Percentiles rank a stretch among this genome's conserved stretches.
Conservation (phyloP, 2,329 filamentous ascomycete species). For the Colletotrichum tropicicola region DNA sequence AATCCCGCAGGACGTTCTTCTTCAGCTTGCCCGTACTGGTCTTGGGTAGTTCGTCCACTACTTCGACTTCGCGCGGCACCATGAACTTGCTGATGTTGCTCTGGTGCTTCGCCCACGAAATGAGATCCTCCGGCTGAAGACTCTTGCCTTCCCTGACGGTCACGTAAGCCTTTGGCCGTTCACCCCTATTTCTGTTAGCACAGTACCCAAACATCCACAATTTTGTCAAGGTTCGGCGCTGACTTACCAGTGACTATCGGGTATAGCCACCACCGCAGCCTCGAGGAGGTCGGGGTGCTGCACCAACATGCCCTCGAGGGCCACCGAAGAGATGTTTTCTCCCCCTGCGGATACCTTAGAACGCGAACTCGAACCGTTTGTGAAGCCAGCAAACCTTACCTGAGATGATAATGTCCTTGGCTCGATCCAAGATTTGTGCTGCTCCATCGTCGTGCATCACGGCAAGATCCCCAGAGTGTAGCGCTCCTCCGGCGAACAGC, state of each 20-base stretch:
- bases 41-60: slow-evolving; percentile 91
- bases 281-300: slow-evolving; percentile 91
- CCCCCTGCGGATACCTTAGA: slow-evolving; percentile 73
- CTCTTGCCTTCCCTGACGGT: slow-evolving; percentile 77
- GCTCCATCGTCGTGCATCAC: slow-evolving; percentile 89
- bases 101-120: slow-evolving; percentile 85
- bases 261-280: slow-evolving; percentile 87
- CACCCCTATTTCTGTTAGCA: slow-evolving; percentile 58
- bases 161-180: slow-evolving; percentile 93
- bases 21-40: slow-evolving; percentile 96
- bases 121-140: slow-evolving; percentile 73
- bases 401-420: slow-evolving; percentile 98
- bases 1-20: slow-evolving; percentile 92
- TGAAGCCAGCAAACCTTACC: slow-evolving; percentile 63
- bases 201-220: background rate
- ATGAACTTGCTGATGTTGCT: slow-evolving; percentile 91
- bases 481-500: slow-evolving; percentile 85
- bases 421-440: slow-evolving; percentile 90
- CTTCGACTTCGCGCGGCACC: slow-evolving; percentile 77
- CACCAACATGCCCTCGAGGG: slow-evolving; percentile 88
- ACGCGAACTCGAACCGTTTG: too few species aligned
- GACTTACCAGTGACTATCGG: slow-evolving; percentile 80
- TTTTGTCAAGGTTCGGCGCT: background rate
- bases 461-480: slow-evolving; percentile 91
- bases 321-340: slow-evolving; percentile 96